phyloP scores from a whole-genome alignment of 768 basidiomycete species.

The Auricularia heimuer region DNA sequence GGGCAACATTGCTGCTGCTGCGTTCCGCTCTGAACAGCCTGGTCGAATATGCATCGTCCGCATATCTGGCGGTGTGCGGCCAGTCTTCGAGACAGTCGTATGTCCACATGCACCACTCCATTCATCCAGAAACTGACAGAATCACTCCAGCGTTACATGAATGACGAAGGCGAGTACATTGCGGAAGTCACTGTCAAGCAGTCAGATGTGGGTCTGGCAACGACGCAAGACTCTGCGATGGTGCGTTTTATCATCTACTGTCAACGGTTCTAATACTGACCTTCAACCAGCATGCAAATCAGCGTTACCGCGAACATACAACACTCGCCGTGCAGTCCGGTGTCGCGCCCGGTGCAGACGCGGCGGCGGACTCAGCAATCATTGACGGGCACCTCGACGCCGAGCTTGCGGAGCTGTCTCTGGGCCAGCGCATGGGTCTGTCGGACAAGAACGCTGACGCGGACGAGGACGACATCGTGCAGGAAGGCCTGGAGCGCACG shows the following conservation, averaged over 20 bases:
- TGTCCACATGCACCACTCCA: conserved; percentile 18
- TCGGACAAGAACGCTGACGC: conserved; percentile 30
- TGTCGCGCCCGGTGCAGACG: conserved; percentile 49
- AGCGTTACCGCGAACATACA: conserved; percentile 59
- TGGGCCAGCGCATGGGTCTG: conserved; percentile 80
- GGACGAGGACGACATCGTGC: conserved; percentile 24
- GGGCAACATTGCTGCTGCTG: conserved; percentile 34
- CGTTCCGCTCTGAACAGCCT: conserved; percentile 32
- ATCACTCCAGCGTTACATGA: conserved; percentile 39
- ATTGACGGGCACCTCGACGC: conserved; percentile 67
- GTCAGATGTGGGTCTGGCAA: conserved; percentile 13
- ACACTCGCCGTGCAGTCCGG: conserved; percentile 59
- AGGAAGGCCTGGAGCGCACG: background rate
- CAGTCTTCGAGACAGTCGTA: conserved; percentile 52
- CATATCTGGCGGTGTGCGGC: conserved; percentile 44
- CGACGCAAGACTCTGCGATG: conserved; percentile 11
- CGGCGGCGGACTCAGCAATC: conserved; percentile 38
- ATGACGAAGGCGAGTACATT: conserved; percentile 44
- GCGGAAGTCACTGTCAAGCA: conserved; percentile 26
- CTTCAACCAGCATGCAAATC: conserved; percentile 29
- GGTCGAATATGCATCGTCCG: conserved; percentile 44
- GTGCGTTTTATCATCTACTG: background rate
- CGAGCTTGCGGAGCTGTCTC: conserved; percentile 80
- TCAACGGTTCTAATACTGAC: background rate
- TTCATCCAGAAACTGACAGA: background rate